phyloP scores from a whole-genome alignment of 1,284 basidiomycete species.

The Microbotryum intermedium region DNA sequence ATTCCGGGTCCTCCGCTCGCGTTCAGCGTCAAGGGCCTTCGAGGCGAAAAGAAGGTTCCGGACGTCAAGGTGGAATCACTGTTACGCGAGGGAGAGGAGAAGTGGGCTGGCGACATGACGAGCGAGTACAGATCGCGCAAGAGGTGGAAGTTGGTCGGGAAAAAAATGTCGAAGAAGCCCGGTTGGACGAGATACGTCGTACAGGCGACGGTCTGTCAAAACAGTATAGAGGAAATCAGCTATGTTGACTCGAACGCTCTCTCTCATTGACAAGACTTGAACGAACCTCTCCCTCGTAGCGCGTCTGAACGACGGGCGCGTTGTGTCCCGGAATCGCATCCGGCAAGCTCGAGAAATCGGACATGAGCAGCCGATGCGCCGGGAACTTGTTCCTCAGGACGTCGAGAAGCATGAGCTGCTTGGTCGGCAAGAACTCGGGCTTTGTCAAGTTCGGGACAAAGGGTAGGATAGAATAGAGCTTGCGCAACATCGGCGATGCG shows the following conservation, averaged over 20 bases:
- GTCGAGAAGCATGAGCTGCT: slow-evolving; percentile 74
- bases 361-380: slow-evolving; percentile 78
- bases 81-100: slow-evolving; percentile 46
- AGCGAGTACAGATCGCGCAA: slow-evolving; percentile 81
- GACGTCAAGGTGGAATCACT: slow-evolving; percentile 41
- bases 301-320: slow-evolving; percentile 93
- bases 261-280: not conserved
- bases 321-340: slow-evolving; percentile 76
- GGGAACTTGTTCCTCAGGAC: slow-evolving; percentile 80
- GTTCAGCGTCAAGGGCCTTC: not conserved
- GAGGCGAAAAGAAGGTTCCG: slow-evolving; percentile 42
- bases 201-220: slow-evolving; percentile 57
- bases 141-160: slow-evolving; percentile 84
- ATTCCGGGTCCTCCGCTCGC: not conserved
- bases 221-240: not conserved
- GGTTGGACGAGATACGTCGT: slow-evolving; percentile 85
- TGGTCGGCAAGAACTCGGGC: slow-evolving; percentile 90
- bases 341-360: slow-evolving; percentile 83
- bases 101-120: slow-evolving; percentile 46
- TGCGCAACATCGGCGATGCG: slow-evolving; percentile 47
- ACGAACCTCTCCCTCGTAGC: slow-evolving; percentile 64
- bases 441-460: slow-evolving; percentile 83
- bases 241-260: not conserved
- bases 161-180: slow-evolving; percentile 98
- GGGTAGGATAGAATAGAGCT: slow-evolving; percentile 60